Evolutionary conservation across 1,139 yeast genomes (phyloP).

Genomic region (Insectozyma bohioensis): DNA sequence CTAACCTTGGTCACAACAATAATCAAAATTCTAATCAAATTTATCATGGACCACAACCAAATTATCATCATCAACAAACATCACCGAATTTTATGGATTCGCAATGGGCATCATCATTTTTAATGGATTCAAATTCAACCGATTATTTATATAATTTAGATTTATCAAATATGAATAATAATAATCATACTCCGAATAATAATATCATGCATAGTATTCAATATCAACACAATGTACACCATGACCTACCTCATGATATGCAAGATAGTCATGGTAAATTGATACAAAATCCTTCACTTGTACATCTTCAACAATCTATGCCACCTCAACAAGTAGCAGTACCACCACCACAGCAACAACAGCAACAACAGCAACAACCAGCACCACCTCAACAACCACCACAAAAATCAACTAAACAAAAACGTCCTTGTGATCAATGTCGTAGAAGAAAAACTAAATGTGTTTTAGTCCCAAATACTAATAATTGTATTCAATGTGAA

Average conservation of each 20-base stretch:
- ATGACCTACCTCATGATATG: constrained; percentile 1
- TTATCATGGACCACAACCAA: background rate
- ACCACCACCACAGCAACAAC: constrained; percentile 8
- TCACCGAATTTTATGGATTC: background rate
- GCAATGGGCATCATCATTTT: constrained; percentile 41
- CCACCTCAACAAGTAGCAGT: constrained; percentile 5
- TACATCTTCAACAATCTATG: constrained; percentile 2
- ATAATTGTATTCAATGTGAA: constrained; percentile 69
- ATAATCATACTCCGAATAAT: constrained; percentile 10
- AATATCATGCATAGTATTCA: constrained; percentile 35
- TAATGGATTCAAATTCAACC: constrained; percentile 29
- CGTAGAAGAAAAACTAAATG: constrained; percentile 65
- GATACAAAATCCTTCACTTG: background rate
- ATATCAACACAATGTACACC: constrained; percentile 29
- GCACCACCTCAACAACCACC: constrained; percentile 11
- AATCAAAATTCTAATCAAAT: background rate
- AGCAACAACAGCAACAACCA: constrained; percentile 5
- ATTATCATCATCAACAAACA: too few relatives aligned
- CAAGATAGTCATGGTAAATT: too few relatives aligned
- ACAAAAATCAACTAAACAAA: constrained; percentile 23
- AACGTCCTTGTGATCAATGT: constrained; percentile 69
- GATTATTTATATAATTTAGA: constrained; percentile 39
- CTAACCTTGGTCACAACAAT: too few relatives aligned
- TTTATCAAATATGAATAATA: constrained; percentile 15
- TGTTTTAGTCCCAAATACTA: constrained; percentile 55